Evolutionary conservation across 192 early-diverging fungal genomes (phyloP).

Genomic region (Geranomyces michiganensis): DNA sequence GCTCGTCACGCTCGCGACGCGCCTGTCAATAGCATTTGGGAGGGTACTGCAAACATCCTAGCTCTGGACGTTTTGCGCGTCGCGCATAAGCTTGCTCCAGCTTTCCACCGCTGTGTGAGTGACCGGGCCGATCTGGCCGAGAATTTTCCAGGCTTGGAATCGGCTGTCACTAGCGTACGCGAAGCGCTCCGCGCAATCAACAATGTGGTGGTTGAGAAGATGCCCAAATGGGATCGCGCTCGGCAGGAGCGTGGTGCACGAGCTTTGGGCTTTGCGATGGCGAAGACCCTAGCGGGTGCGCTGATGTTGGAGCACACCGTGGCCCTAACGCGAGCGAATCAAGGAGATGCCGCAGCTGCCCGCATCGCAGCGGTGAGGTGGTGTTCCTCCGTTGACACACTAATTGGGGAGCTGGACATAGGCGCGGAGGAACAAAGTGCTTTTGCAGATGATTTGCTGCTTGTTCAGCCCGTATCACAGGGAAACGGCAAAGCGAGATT

Average conservation of each 20-base stretch:
- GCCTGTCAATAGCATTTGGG: conserved; percentile 74
- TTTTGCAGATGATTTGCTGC: too few species aligned
- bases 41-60: conserved; percentile 73
- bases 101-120: neutral
- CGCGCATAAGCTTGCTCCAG: conserved; percentile 23
- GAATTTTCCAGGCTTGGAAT: neutral
- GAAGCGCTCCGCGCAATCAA: conserved; percentile 7
- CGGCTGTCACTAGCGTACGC: neutral
- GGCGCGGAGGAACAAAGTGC: too few species aligned
- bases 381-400: too few species aligned
- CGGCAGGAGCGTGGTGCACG: conserved; percentile 48
- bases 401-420: too few species aligned
- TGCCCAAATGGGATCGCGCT: neutral
- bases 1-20: conserved; percentile 61
- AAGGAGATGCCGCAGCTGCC: conserved; percentile 11
- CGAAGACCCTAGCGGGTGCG: conserved; percentile 47
- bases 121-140: neutral
- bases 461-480: too few species aligned
- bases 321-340: neutral
- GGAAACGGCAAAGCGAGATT: too few species aligned
- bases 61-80: conserved; percentile 55
- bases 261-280: conserved; percentile 54
- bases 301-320: conserved; percentile 56
- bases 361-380: neutral
- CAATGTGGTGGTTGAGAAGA: neutral